These are phyloP conservation scores for Cryptosporidium ubiquitum DNA, from an alignment of 169 alveolate genomes.

Conservation along the genomic window DNA sequence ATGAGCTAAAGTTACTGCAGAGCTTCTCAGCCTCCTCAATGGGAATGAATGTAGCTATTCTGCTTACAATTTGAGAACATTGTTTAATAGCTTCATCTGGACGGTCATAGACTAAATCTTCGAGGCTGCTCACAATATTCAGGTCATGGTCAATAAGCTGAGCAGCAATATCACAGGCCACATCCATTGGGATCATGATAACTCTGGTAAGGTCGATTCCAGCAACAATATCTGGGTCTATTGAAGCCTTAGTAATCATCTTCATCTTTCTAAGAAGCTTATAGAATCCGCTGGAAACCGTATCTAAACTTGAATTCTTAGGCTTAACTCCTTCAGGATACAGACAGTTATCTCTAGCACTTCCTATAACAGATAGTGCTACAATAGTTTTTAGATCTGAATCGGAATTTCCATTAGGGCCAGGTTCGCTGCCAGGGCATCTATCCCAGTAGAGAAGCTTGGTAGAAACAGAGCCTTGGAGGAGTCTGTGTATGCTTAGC, in stretches of 20 bases:
- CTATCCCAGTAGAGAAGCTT: conserved; percentile 56
- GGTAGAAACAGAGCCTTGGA: conserved; percentile 33
- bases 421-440: conserved; percentile 14
- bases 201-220: conserved; percentile 41
- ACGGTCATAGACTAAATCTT: conserved; percentile 39
- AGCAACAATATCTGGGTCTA: conserved; percentile 42
- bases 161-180: conserved; percentile 55
- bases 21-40: conserved; percentile 39
- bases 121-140: conserved; percentile 8
- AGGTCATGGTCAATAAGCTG: conserved; percentile 41
- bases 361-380: conserved; percentile 51
- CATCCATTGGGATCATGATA: conserved; percentile 6
- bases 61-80: conserved; percentile 44
- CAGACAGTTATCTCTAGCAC: conserved; percentile 53
- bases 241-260: background rate
- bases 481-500: conserved; percentile 43
- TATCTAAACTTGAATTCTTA: background rate
- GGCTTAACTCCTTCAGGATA: background rate
- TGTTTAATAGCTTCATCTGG: conserved; percentile 50
- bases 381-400: conserved; percentile 49
- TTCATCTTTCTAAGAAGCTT: conserved; percentile 20
- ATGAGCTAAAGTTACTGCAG: conserved; percentile 48
- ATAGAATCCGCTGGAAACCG: conserved; percentile 2
- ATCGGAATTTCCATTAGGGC: background rate
- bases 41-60: conserved; percentile 28